Conservation (phyloP, 108 stramenopile genomes). For the Cyclostephanos invisitatus region DNA sequence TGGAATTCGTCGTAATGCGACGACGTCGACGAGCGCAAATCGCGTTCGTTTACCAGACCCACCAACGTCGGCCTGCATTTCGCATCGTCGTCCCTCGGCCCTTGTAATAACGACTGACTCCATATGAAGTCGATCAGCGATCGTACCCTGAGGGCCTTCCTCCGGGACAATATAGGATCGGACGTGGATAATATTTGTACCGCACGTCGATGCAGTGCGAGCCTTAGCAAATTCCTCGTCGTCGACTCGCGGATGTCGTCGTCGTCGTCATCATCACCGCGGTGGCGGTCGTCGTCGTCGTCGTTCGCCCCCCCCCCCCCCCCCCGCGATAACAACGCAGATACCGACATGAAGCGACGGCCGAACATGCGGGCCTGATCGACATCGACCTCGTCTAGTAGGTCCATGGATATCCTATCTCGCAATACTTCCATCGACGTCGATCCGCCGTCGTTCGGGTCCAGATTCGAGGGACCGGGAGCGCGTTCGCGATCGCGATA, state of each 20-base stretch:
- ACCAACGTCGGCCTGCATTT: slow-evolving; percentile 14
- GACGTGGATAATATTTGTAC: slow-evolving; percentile 33
- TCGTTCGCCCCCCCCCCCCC: background rate
- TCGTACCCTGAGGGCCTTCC: slow-evolving; percentile 33
- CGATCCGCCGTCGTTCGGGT: slow-evolving; percentile 21
- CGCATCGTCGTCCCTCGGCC: background rate
- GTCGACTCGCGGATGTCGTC: background rate
- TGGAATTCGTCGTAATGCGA: slow-evolving; percentile 20
- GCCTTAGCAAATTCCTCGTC: slow-evolving; percentile 25
- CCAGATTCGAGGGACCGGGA: slow-evolving; percentile 27
- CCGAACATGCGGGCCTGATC: slow-evolving; percentile 44
- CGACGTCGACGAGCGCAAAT: slow-evolving; percentile 16
- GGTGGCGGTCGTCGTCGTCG: background rate
- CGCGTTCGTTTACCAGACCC: slow-evolving; percentile 3
- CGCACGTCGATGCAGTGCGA: slow-evolving; percentile 36
- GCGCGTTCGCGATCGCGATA: background rate
- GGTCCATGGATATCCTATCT: slow-evolving; percentile 12
- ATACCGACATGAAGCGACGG: slow-evolving; percentile 35
- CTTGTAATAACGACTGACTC: slow-evolving; percentile 30
- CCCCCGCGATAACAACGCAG: slow-evolving; percentile 8
- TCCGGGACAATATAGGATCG: slow-evolving; percentile 17
- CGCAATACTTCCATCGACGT: slow-evolving; percentile 4
- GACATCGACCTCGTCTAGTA: slow-evolving; percentile 35
- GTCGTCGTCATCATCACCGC: slow-evolving; percentile 11
- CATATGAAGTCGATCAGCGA: slow-evolving; percentile 42